Evolutionary conservation across 1,284 basidiomycete genomes (phyloP).

Genomic region (Sphaerobolus stellatus): DNA sequence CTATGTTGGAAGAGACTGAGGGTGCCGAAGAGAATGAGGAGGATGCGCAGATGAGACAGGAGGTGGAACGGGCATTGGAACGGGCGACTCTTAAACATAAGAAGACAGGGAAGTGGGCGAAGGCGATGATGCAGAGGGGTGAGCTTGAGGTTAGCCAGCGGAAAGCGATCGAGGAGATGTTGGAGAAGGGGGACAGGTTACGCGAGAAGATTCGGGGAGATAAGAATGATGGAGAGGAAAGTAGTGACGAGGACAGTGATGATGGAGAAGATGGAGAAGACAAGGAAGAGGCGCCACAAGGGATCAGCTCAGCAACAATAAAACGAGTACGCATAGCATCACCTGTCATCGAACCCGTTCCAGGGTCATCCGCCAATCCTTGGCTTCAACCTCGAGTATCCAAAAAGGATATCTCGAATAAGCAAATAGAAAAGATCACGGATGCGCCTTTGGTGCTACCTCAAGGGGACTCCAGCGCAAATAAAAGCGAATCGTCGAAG

Average conservation of each 20-base stretch:
- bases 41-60: conserved; percentile 63
- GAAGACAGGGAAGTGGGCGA: conserved; percentile 80
- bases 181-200: conserved; percentile 71
- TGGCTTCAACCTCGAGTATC: too few species aligned
- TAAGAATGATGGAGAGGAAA: conserved; percentile 44
- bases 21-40: conserved; percentile 55
- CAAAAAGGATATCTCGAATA: too few species aligned
- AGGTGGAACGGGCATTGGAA: conserved; percentile 79
- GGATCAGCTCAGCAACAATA: too few species aligned
- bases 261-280: conserved; percentile 33
- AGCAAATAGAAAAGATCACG: too few species aligned
- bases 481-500: too few species aligned
- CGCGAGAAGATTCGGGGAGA: conserved; percentile 70
- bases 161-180: conserved; percentile 75
- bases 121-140: conserved; percentile 63
- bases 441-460: too few species aligned
- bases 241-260: conserved; percentile 38
- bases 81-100: conserved; percentile 85
- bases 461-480: too few species aligned
- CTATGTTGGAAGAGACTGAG: conserved; percentile 51
- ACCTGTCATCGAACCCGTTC: conserved; percentile 25
- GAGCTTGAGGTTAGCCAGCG: conserved; percentile 65
- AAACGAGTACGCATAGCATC: too few species aligned
- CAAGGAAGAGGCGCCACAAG: background rate
- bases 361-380: too few species aligned